phyloP scores from a whole-genome alignment of 1,284 basidiomycete genomes.

The Trichosporon ovoides region DNA sequence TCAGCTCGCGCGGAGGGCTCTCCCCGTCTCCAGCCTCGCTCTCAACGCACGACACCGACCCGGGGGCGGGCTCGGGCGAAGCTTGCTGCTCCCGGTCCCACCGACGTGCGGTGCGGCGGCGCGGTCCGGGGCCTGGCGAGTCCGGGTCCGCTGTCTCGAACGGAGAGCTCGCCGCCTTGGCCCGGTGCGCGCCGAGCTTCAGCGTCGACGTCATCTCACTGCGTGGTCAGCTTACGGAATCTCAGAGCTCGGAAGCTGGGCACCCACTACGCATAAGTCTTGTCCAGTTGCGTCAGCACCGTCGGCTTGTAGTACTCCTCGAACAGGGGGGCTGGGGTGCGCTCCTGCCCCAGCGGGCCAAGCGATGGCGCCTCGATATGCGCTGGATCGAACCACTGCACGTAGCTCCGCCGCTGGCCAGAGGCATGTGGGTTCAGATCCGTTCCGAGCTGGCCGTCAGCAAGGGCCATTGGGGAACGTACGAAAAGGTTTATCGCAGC shows the following conservation, averaged over 20 bases:
- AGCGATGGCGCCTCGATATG: constrained; percentile 59
- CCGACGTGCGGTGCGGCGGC: constrained; percentile 36
- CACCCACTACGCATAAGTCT: constrained; percentile 56
- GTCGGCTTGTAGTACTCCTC: constrained; percentile 85
- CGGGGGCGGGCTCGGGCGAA: neutral
- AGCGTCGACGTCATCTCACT: constrained; percentile 21
- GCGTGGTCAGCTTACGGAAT: neutral
- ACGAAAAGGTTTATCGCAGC: constrained; percentile 90
- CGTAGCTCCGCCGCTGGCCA: constrained; percentile 52
- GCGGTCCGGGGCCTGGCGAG: constrained; percentile 4
- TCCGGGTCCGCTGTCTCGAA: constrained; percentile 29
- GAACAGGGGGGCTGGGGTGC: constrained; percentile 62
- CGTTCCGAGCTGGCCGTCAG: constrained; percentile 56
- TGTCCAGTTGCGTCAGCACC: constrained; percentile 50
- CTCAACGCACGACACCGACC: constrained; percentile 1
- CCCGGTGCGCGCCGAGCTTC: constrained; percentile 31
- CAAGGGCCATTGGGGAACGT: constrained; percentile 4
- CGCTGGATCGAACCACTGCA: constrained; percentile 70
- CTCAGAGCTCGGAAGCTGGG: no score
- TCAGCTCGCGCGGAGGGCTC: neutral
- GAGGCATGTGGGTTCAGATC: neutral
- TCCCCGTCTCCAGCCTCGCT: neutral
- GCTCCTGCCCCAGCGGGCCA: constrained; percentile 22
- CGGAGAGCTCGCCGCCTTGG: constrained; percentile 34
- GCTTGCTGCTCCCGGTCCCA: constrained; percentile 22